A percentile compares a stretch with the other conserved stretches of the same genome.
Conservation (phyloP, 768 basidiomycete species). For the Rhodotorula kratochvilovae region DNA sequence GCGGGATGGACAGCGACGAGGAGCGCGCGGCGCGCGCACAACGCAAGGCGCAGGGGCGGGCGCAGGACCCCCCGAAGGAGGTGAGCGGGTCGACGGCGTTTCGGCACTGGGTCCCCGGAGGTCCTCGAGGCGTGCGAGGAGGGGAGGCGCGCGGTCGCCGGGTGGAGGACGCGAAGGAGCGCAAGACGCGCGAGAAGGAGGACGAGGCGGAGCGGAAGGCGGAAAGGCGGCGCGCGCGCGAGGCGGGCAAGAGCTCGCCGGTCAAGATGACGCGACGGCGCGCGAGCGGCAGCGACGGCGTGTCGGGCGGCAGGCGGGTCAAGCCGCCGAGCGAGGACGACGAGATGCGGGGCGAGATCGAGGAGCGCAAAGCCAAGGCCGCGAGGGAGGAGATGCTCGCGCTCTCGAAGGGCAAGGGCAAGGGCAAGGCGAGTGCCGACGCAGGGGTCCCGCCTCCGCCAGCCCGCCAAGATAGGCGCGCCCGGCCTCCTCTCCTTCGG, state of each 20-base stretch:
- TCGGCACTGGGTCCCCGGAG: slow-evolving; percentile 23
- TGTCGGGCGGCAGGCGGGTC: background rate
- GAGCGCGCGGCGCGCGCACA: background rate
- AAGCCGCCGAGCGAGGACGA: background rate
- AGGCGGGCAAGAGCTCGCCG: background rate
- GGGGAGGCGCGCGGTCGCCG: background rate
- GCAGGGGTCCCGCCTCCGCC: background rate
- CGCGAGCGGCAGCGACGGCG: background rate
- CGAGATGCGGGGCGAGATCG: background rate
- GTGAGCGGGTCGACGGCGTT: background rate
- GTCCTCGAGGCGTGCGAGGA: slow-evolving; percentile 1
- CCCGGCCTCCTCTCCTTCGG: background rate
- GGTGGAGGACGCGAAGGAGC: background rate
- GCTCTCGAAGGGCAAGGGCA: background rate
- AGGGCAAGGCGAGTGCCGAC: background rate
- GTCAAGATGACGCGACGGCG: background rate
- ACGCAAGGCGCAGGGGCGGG: background rate
- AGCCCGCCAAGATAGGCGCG: background rate
- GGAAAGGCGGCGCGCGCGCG: background rate
- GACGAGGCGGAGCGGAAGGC: slow-evolving; percentile 4
- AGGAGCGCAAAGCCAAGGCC: background rate
- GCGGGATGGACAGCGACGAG: background rate
- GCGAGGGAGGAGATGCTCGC: background rate
- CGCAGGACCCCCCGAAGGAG: background rate
- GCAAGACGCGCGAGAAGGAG: slow-evolving; percentile 7